These are phyloP conservation scores for Pulveroboletus frians DNA, from an alignment of 768 basidiomycete species.

Conservation along the genomic window DNA sequence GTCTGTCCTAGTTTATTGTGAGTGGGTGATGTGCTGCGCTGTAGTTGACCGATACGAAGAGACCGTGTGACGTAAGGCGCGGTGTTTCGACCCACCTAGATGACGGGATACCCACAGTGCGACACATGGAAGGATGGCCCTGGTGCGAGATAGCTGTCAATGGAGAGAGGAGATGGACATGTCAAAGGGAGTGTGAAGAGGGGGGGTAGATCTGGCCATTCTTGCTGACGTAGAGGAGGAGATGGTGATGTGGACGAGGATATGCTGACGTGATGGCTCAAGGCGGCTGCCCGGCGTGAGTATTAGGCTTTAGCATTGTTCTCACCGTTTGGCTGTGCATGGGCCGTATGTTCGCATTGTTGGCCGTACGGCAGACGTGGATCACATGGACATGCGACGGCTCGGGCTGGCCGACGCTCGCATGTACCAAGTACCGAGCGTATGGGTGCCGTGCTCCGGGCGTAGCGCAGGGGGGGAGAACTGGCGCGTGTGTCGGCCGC, in stretches of 20 bases:
- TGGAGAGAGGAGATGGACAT: background rate
- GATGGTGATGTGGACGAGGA: constrained; percentile 1
- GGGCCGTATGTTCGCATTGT: background rate
- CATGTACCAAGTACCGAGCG: background rate
- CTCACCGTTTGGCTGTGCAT: constrained; percentile 15
- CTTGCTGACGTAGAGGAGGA: background rate
- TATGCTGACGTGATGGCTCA: background rate
- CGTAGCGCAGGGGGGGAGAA: background rate
- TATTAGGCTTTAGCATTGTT: constrained; percentile 19
- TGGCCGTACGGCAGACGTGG: background rate
- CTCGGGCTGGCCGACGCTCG: background rate
- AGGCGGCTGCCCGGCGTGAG: background rate
- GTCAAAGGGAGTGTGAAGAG: constrained; percentile 4
- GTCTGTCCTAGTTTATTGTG: background rate
- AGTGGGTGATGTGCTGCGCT: background rate
- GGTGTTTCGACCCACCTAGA: constrained; percentile 1
- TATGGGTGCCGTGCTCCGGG: no score
- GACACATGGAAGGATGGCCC: constrained; percentile 3
- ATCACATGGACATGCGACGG: background rate
- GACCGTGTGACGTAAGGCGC: constrained; percentile 19
- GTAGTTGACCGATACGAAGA: background rate
- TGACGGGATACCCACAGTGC: constrained; percentile 2
- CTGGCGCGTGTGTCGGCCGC: constrained; percentile 8
- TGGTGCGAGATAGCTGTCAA: background rate
- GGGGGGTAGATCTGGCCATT: background rate